Conservation (phyloP, 169 alveolate species). For the Eimeria necatrix region DNA sequence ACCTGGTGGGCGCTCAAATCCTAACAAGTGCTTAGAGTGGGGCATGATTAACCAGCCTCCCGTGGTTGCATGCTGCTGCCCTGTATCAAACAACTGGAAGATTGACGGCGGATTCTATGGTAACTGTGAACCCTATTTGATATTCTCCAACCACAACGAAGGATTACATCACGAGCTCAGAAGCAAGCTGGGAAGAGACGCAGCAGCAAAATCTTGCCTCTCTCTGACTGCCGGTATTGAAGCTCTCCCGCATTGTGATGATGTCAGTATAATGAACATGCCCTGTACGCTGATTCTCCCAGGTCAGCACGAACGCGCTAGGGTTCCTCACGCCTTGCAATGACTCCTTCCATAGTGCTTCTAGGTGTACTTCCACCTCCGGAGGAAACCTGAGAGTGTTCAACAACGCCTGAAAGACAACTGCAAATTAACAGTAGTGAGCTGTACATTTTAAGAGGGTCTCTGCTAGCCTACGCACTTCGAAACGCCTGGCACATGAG, state of each 20-base stretch:
- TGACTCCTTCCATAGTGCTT: constrained; percentile 18
- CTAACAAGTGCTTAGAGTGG: neutral
- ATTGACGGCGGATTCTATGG: no score
- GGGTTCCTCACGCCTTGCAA: constrained; percentile 2
- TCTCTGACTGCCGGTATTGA: constrained; percentile 23
- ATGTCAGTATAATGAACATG: constrained; percentile 35
- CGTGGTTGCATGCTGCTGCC: neutral
- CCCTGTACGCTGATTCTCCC: constrained; percentile 13
- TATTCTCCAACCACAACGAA: neutral
- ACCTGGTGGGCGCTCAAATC: neutral
- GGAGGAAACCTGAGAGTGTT: constrained; percentile 35
- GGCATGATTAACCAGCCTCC: neutral
- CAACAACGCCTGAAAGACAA: no score
- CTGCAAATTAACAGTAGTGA: no score
- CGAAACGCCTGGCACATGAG: no score
- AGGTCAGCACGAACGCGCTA: neutral
- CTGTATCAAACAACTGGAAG: neutral
- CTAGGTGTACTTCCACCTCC: constrained; percentile 33
- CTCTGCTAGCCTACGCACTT: no score
- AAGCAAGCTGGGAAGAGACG: no score
- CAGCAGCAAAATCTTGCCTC: neutral
- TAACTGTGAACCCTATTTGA: neutral
- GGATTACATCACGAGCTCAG: no score
- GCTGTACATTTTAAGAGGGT: no score
- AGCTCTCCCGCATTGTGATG: neutral